phyloP scores from a whole-genome alignment of 495 filamentous ascomycete genomes.

The Lasiosphaeria ovina region DNA sequence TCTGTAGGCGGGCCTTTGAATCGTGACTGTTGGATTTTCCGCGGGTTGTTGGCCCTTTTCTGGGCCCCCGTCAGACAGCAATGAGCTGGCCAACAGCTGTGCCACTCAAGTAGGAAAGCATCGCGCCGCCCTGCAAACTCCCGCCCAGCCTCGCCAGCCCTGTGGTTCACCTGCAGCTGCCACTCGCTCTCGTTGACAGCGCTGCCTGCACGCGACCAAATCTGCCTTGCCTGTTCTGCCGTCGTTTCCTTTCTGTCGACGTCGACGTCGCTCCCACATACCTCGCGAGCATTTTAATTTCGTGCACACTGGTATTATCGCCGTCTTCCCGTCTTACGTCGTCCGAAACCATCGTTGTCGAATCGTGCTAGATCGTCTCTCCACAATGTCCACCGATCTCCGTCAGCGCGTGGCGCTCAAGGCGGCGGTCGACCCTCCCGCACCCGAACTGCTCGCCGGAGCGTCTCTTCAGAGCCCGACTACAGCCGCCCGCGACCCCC shows the following conservation, averaged over 20 bases:
- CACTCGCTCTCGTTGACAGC: neutral
- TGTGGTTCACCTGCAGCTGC: neutral
- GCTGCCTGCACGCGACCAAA: neutral
- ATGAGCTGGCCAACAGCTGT: conserved; percentile 9
- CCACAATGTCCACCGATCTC: conserved; percentile 24
- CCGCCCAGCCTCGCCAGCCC: too few species aligned
- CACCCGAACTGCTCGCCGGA: conserved; percentile 26
- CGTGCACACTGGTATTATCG: too few species aligned
- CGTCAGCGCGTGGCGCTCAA: conserved; percentile 18
- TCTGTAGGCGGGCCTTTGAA: neutral
- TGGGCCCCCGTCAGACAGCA: neutral
- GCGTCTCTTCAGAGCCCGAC: conserved; percentile 5
- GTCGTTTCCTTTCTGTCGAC: too few species aligned
- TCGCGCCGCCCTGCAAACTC: neutral
- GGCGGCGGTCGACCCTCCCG: conserved; percentile 10
- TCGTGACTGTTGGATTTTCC: neutral
- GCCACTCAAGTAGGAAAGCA: neutral
- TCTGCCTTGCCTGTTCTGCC: neutral
- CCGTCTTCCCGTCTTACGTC: neutral
- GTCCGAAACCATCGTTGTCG: neutral
- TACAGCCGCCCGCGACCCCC: conserved; percentile 23
- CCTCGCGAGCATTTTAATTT: too few species aligned
- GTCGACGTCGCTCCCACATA: too few species aligned
- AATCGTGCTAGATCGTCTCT: neutral
- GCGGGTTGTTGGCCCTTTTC: neutral